A percentile compares a stretch with the other conserved stretches of the same genome.
phyloP scores from a whole-genome alignment of 371 early-diverging fungal genomes.

The Apophysomyces ossiformis region DNA sequence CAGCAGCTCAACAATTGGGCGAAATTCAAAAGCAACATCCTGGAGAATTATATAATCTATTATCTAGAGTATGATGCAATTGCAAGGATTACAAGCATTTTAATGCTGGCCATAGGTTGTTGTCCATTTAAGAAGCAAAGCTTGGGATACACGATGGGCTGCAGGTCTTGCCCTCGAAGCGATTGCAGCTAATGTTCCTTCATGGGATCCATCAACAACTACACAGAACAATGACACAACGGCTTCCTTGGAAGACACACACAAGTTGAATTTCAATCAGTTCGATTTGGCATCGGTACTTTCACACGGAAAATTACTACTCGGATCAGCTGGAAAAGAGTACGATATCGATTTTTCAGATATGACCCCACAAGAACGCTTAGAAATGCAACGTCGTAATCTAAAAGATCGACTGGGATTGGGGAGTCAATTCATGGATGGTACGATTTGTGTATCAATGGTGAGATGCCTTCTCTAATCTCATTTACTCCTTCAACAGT shows the following conservation, averaged over 20 bases:
- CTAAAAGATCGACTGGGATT: conserved; percentile 87
- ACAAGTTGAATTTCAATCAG: conserved; percentile 73
- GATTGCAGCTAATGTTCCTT: conserved; percentile 85
- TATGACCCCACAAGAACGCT: conserved; percentile 84
- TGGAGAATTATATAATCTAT: conserved; percentile 85
- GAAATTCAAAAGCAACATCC: conserved; percentile 95
- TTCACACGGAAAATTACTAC: conserved; percentile 77
- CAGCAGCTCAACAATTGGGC: conserved; percentile 95
- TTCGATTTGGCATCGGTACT: conserved; percentile 88
- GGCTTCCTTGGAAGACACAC: conserved; percentile 28
- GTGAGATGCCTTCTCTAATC: background rate
- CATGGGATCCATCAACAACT: conserved; percentile 70
- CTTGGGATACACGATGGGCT: conserved; percentile 97
- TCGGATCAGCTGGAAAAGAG: conserved; percentile 90
- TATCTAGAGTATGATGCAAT: conserved; percentile 71
- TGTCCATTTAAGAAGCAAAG: conserved; percentile 84
- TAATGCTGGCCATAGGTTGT: conserved; percentile 59
- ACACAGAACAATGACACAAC: conserved; percentile 14
- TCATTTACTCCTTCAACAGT: conserved; percentile 43
- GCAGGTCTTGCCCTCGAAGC: conserved; percentile 92
- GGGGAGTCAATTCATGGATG: conserved; percentile 89
- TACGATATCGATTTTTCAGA: conserved; percentile 86
- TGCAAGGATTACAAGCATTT: background rate
- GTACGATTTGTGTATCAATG: conserved; percentile 37
- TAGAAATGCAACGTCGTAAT: conserved; percentile 82